These are phyloP conservation scores for Beauveria sp. DNA, from an alignment of 2,329 filamentous ascomycete genomes.

Conservation along the genomic window DNA sequence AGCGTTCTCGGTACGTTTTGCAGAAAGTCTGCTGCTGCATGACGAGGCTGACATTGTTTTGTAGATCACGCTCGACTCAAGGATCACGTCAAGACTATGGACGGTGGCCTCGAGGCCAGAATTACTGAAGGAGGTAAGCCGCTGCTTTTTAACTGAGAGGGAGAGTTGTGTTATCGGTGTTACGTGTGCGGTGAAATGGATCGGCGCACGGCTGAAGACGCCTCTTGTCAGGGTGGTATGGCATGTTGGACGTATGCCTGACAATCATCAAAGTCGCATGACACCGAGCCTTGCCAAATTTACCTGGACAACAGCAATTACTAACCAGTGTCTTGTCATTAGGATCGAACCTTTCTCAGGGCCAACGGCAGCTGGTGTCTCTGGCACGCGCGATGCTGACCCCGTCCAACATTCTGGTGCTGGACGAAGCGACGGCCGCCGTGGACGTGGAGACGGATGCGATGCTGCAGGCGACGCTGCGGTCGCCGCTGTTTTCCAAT, in stretches of 20 bases:
- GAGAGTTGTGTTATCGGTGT: conserved; percentile 4
- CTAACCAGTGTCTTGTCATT: conserved; percentile 10
- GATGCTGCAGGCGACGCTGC: conserved; percentile 56
- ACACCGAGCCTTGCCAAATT: too few relatives aligned
- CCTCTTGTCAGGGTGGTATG: background rate
- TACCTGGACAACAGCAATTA: background rate
- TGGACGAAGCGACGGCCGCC: conserved; percentile 89
- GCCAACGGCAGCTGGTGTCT: conserved; percentile 89
- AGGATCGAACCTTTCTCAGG: conserved; percentile 93
- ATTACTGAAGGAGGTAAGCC: conserved; percentile 86
- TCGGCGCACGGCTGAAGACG: background rate
- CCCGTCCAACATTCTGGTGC: conserved; percentile 91
- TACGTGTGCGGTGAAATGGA: background rate
- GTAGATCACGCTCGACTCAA: conserved; percentile 87
- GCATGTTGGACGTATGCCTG: background rate
- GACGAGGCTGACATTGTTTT: conserved; percentile 14
- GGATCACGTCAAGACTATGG: conserved; percentile 80
- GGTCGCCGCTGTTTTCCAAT: conserved; percentile 67
- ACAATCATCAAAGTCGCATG: background rate
- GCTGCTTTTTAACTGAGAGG: conserved; percentile 17
- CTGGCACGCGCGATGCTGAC: conserved; percentile 89
- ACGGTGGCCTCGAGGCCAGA: conserved; percentile 80
- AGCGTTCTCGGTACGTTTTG: conserved; percentile 71
- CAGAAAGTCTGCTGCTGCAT: background rate
- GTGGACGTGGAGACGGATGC: conserved; percentile 63